A percentile compares a stretch with the other conserved stretches of the same genome.
Conservation (phyloP, 768 basidiomycete genomes). For the Xerocomellus amylosporus region DNA sequence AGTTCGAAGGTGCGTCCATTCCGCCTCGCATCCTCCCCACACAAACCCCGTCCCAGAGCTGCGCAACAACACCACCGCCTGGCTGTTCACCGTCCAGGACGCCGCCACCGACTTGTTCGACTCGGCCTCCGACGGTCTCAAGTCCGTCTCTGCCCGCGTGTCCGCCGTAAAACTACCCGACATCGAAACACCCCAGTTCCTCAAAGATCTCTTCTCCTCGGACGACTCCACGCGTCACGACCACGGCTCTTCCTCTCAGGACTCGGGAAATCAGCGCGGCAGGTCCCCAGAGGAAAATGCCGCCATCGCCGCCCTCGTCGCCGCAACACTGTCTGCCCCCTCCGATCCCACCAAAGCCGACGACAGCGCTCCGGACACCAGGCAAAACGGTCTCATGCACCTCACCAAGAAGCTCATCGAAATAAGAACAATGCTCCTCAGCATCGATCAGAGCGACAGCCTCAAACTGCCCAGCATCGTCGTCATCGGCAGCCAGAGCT, state of each 20-base stretch:
- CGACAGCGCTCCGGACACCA: slow-evolving; percentile 41
- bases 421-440: slow-evolving; percentile 90
- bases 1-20: slow-evolving; percentile 76
- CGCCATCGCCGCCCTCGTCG: slow-evolving; percentile 70
- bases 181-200: slow-evolving; percentile 60
- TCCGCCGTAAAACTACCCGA: slow-evolving; percentile 57
- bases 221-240: slow-evolving; percentile 32
- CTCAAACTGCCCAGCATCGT: slow-evolving; percentile 97
- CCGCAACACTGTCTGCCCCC: slow-evolving; percentile 76
- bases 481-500: slow-evolving; percentile 97
- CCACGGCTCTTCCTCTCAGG: slow-evolving; percentile 33
- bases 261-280: slow-evolving; percentile 37
- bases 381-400: slow-evolving; percentile 86
- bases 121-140: slow-evolving; percentile 68
- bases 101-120: slow-evolving; percentile 59
- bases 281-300: slow-evolving; percentile 54
- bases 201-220: slow-evolving; percentile 59
- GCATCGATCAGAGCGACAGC: slow-evolving; percentile 93
- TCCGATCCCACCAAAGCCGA: slow-evolving; percentile 44
- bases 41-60: slow-evolving; percentile 50
- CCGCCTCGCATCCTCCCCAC: background rate
- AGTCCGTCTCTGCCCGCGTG: slow-evolving; percentile 55
- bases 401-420: slow-evolving; percentile 94
- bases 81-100: slow-evolving; percentile 64
- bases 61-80: slow-evolving; percentile 62